Conservation (phyloP, 495 filamentous ascomycete genomes). For the Massariosphaeria phaeospora region DNA sequence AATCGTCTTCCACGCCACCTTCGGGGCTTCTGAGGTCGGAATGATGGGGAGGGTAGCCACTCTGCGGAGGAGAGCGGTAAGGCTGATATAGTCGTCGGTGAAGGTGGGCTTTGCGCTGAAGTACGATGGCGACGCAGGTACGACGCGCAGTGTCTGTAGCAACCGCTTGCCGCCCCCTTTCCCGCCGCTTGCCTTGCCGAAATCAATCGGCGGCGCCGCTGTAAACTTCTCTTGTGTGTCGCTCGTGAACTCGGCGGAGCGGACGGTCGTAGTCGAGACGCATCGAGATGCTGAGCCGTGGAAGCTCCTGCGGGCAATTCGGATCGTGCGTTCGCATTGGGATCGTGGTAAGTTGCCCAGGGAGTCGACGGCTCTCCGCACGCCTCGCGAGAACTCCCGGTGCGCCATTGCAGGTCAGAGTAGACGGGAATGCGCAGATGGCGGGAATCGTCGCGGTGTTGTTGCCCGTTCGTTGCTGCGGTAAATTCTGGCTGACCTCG, state of each 20-base stretch:
- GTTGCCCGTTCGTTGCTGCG: background rate
- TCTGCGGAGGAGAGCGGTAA: slow-evolving; percentile 64
- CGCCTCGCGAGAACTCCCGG: slow-evolving; percentile 18
- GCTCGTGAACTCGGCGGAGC: slow-evolving; percentile 19
- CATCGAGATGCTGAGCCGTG: slow-evolving; percentile 9
- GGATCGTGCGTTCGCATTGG: slow-evolving; percentile 15
- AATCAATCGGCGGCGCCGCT: slow-evolving; percentile 26
- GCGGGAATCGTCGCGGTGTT: background rate
- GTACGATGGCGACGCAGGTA: slow-evolving; percentile 85
- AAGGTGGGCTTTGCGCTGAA: slow-evolving; percentile 82
- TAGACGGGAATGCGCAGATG: background rate
- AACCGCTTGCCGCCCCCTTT: slow-evolving; percentile 39
- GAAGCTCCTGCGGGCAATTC: slow-evolving; percentile 2
- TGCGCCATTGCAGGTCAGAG: slow-evolving; percentile 5
- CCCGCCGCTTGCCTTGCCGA: slow-evolving; percentile 3
- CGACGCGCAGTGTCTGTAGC: slow-evolving; percentile 56
- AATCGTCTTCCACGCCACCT: slow-evolving; percentile 79
- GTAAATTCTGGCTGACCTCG: background rate
- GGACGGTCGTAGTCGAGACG: slow-evolving; percentile 18
- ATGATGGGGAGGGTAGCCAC: slow-evolving; percentile 68
- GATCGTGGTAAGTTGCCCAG: slow-evolving; percentile 12
- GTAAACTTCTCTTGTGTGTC: slow-evolving; percentile 12
- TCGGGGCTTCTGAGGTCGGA: slow-evolving; percentile 57
- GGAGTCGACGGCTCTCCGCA: slow-evolving; percentile 10
- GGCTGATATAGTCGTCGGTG: slow-evolving; percentile 73